Base-by-base conservation (phyloP, 495 filamentous ascomycete species). In the Annulohypoxylon moriforme region DNA sequence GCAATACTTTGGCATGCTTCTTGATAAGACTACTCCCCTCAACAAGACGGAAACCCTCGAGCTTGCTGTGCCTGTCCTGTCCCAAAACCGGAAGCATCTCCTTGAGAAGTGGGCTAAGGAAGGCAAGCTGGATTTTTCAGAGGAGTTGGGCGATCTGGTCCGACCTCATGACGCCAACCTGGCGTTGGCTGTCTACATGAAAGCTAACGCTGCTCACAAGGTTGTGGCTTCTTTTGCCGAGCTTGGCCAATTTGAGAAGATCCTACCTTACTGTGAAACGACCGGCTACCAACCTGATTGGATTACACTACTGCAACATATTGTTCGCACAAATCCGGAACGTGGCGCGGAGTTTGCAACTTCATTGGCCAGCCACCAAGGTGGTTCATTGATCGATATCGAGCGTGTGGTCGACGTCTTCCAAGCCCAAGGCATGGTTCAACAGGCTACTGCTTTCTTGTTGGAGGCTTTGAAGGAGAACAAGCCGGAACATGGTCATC, bases 91-190 rank as follows among this genome's bases (percentile, higher is more conserved):
- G 52, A 98, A 98, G 84, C 93, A 98, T 77, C 83, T 99, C 49
- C 85, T 99, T 22, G 95, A 98, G 81, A 99, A 99, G 79, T 99
- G 96, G 96, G 85, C 98, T 79, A 89, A 89, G 69, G 96, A 98
- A 81, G 91, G 93, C 76, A 99, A 99, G 83, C 85, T 99, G 16
- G 92, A 96, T 78, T 93, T 91, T 81, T 98, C 96, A 0, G 96
- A 99, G 80, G 92, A 98, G 76, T 88, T 99, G 18, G 96, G 96
- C 78, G 96, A 99, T 80, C 90, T 97, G 72, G 91, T 97, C 53
- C 92, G 94, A 20, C 85, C 90, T 18, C 94, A 98, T 77, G 96
- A 99, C 75, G 84, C 94, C 73, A 88, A 88, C 74, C 83, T 99
- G 69, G 96, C 96, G 8, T 81, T 98, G 22, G 85, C 79, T 60